Conservation (phyloP, 2,329 filamentous ascomycete species). For the Dothideomycetes sp. region DNA sequence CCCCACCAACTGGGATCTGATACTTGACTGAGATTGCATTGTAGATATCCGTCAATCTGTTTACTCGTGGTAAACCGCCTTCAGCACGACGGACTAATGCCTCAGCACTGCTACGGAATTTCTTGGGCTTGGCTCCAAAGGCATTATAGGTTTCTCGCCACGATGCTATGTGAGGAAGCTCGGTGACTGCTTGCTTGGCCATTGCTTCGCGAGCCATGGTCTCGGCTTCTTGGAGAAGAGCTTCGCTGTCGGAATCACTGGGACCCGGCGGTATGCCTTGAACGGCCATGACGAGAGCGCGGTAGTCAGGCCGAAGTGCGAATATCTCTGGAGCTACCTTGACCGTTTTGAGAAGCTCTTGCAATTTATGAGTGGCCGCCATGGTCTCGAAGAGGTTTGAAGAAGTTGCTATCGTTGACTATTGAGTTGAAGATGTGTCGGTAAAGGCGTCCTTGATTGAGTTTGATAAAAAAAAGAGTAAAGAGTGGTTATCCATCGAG, state of each 20-base stretch:
- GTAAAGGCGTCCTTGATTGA: too few species aligned
- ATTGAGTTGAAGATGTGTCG: too few species aligned
- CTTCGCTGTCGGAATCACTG: constrained; percentile 26
- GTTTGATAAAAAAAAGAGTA: too few species aligned
- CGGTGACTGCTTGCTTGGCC: constrained; percentile 19
- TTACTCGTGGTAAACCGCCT: constrained; percentile 29
- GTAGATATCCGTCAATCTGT: constrained; percentile 18
- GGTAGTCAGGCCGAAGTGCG: constrained; percentile 30
- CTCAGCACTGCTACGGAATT: constrained; percentile 31
- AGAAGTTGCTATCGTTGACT: too few species aligned
- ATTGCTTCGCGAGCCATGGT: constrained; percentile 13
- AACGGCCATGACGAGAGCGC: constrained; percentile 28
- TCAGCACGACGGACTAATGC: constrained; percentile 28
- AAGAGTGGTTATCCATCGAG: too few species aligned
- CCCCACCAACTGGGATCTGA: not conserved
- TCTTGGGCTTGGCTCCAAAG: constrained; percentile 33
- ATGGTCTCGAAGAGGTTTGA: too few species aligned
- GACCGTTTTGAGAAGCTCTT: too few species aligned
- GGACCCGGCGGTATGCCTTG: constrained; percentile 26
- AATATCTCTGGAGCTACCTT: too few species aligned
- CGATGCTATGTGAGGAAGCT: constrained; percentile 29
- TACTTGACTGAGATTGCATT: not conserved
- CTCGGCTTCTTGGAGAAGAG: constrained; percentile 25
- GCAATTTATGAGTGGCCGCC: too few species aligned
- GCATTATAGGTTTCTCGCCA: constrained; percentile 32